phyloP scores from a whole-genome alignment of 257 asterid genomes.

The Solanum appendiculatum region DNA sequence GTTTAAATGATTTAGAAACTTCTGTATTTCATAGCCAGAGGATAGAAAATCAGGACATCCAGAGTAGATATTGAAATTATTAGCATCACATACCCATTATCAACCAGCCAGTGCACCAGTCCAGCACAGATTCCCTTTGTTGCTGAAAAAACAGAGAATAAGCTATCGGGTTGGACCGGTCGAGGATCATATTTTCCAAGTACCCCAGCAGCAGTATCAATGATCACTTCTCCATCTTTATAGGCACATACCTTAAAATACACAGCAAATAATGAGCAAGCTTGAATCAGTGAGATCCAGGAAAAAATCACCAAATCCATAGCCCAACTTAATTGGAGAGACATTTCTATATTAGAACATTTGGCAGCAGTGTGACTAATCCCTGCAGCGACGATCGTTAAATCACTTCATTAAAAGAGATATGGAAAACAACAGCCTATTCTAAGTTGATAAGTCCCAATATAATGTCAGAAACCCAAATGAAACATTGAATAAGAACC shows the following conservation, averaged over 20 bases:
- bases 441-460: neutral
- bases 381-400: neutral
- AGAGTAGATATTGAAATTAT: neutral
- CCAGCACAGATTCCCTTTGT: constrained; percentile 94
- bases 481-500: neutral
- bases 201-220: constrained; percentile 94
- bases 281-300: neutral
- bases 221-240: constrained; percentile 92
- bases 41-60: neutral
- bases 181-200: constrained; percentile 99
- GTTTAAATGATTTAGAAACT: neutral
- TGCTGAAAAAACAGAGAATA: constrained; percentile 86
- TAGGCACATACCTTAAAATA: constrained; percentile 81
- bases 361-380: neutral
- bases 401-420: neutral
- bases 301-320: neutral
- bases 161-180: constrained; percentile 96
- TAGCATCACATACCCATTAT: constrained; percentile 57
- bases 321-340: neutral
- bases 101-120: constrained; percentile 90
- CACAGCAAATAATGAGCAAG: neutral
- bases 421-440: neutral
- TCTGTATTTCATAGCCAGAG: neutral
- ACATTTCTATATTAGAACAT: neutral
- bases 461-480: neutral